These are phyloP conservation scores for Funneliformis geosporum DNA, from an alignment of 192 early-diverging fungal species.

Conservation along the genomic window DNA sequence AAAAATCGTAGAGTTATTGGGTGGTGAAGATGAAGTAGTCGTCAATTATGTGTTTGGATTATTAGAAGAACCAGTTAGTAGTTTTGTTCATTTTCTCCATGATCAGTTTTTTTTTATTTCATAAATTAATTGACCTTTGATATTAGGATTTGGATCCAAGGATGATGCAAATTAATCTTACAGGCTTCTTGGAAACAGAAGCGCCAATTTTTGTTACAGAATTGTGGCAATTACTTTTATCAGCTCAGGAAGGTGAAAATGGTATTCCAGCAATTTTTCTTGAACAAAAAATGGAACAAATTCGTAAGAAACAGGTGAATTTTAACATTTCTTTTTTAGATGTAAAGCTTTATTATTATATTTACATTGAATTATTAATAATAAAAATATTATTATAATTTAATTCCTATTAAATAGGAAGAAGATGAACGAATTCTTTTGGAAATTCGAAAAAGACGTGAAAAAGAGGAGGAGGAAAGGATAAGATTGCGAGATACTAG, in stretches of 20 bases:
- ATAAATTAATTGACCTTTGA: not conserved
- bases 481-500: slow-evolving; percentile 42
- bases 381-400: too few species aligned
- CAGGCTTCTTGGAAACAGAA: slow-evolving; percentile 88
- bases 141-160: slow-evolving; percentile 77
- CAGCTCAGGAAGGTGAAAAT: slow-evolving; percentile 75
- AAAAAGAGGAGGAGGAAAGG: slow-evolving; percentile 47
- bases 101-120: not conserved
- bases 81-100: not conserved
- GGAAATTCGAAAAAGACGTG: slow-evolving; percentile 34
- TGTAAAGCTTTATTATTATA: too few species aligned
- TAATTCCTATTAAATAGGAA: slow-evolving; percentile 30
- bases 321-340: not conserved
- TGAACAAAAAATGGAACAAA: slow-evolving; percentile 84
- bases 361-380: too few species aligned
- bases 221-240: slow-evolving; percentile 89
- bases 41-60: slow-evolving; percentile 83
- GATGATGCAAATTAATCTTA: slow-evolving; percentile 91
- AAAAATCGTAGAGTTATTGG: slow-evolving; percentile 72
- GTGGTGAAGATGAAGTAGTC: slow-evolving; percentile 93
- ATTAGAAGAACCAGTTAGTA: slow-evolving; percentile 71
- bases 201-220: slow-evolving; percentile 79
- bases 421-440: slow-evolving; percentile 40
- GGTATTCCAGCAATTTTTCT: slow-evolving; percentile 89
- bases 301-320: slow-evolving; percentile 54